Base-by-base conservation (phyloP, 441 rosid species). In the Rhodomyrtus psidioides region DNA sequence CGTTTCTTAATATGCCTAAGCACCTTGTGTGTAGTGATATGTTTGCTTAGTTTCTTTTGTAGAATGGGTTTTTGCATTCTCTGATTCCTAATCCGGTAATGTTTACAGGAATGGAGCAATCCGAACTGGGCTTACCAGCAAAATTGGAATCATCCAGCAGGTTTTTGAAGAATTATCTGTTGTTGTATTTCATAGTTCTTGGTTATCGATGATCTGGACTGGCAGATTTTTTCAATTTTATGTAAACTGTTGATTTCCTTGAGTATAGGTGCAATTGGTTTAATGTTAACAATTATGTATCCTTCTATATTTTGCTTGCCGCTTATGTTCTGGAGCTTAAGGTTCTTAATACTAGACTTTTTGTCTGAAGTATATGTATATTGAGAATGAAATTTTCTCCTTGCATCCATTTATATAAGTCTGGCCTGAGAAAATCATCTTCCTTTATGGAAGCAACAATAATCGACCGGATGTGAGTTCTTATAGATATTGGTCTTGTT, bases 61-160 rank as follows among this genome's bases (percentile, higher is more conserved):
- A 17, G 58, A n/a, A 51, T 82, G 58, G 83, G 30, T 54, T 21
- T 82, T 46, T 54, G 19, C 46, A 19, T 28, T 28, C 46, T 28
- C 58, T n/a, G 85, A 83, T 56, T 27, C 44, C 53, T 56, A 26
- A 34, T 84, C 26, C 16, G 17, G 24, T 60, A 24, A n/a, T 3
- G 56, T 84, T 19, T 60, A n/a, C 86, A 96, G 99, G 99, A 94
- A 87, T 96, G 98, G 98, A 84, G 88, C 85, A 94, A 93, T 86
- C 89, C 90, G 30, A 93, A 93, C 89, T 97, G 95, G 95, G 92
- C 88, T 44, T 90, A 94, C 87, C 97, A 93, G 49, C 98, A 94
- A 89, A 91, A 90, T 87, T 92, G 92, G 90, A 89, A 90, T 56
- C 88, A 92, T 84, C 92, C 90, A 89, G 94, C 94, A 83, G 75